Conservation (phyloP, 306 rosid species). For the Vigna radiata region DNA sequence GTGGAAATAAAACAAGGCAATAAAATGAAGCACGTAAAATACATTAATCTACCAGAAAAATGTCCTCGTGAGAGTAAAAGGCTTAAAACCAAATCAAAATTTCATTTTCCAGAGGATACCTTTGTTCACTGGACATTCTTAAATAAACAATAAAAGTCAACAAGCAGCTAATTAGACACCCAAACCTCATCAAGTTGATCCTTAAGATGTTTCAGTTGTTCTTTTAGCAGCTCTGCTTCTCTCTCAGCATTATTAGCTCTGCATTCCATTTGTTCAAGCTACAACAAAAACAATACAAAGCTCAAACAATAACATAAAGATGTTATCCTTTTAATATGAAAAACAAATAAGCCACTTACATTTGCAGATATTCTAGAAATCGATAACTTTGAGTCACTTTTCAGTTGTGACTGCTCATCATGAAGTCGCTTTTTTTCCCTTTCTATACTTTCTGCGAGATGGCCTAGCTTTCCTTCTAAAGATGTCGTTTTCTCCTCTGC, state of each 20-base stretch:
- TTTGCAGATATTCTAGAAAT: constrained; percentile 69
- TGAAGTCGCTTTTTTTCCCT: constrained; percentile 65
- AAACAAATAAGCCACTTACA: constrained; percentile 55
- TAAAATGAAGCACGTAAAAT: constrained; percentile 34
- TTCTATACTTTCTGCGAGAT: constrained; percentile 67
- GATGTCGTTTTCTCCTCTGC: constrained; percentile 69
- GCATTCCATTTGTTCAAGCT: constrained; percentile 84
- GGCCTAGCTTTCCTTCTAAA: constrained; percentile 66
- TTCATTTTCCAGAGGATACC: constrained; percentile 14
- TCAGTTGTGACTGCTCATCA: constrained; percentile 64
- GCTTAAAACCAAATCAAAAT: constrained; percentile 27
- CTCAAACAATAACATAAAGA: constrained; percentile 28
- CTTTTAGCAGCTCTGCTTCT: constrained; percentile 72
- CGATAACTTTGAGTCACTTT: constrained; percentile 76
- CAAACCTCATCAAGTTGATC: constrained; percentile 77
- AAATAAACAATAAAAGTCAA: constrained; percentile 31
- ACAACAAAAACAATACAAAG: constrained; percentile 41
- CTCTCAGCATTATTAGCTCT: constrained; percentile 79
- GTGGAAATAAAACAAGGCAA: constrained; percentile 11
- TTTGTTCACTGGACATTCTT: constrained; percentile 18
- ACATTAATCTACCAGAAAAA: constrained; percentile 35
- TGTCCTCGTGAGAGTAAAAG: constrained; percentile 29
- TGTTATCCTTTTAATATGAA: constrained; percentile 18
- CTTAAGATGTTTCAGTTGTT: constrained; percentile 71
- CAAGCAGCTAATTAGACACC: constrained; percentile 35